phyloP scores from a whole-genome alignment of 1,284 basidiomycete genomes.

The Sanguinoderma infundibulare region DNA sequence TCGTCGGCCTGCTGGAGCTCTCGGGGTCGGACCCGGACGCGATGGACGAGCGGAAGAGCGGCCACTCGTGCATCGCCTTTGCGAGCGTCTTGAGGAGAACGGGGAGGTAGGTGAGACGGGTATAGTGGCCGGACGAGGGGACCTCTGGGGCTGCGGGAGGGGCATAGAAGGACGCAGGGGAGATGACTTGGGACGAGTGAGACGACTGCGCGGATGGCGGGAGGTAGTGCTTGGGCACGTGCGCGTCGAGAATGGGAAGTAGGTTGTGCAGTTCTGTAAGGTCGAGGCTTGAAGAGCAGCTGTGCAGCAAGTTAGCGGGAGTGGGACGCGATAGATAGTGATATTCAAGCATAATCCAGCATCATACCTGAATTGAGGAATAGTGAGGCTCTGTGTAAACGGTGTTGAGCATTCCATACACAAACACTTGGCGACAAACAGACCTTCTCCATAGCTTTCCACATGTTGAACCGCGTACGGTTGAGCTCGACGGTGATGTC shows the following conservation, averaged over 20 bases:
- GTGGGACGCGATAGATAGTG: too few species aligned
- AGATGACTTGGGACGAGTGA: constrained; percentile 43
- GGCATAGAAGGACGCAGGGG: constrained; percentile 51
- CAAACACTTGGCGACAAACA: constrained; percentile 8
- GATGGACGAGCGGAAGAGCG: constrained; percentile 80
- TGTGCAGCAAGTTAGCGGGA: constrained; percentile 27
- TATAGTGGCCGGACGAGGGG: constrained; percentile 55
- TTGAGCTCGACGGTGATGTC: constrained; percentile 74
- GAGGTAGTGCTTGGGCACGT: constrained; percentile 72
- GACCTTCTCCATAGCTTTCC: constrained; percentile 84
- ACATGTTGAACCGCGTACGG: constrained; percentile 84
- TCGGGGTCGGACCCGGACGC: constrained; percentile 36
- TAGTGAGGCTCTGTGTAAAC: constrained; percentile 71
- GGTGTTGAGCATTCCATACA: background rate
- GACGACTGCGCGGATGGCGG: constrained; percentile 38
- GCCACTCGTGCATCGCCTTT: constrained; percentile 83
- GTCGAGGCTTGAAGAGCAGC: constrained; percentile 84
- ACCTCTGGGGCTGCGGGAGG: constrained; percentile 44
- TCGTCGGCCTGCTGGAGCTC: constrained; percentile 52
- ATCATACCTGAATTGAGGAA: constrained; percentile 48
- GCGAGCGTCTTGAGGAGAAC: constrained; percentile 87
- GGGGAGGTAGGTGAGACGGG: constrained; percentile 81
- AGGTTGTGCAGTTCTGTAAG: constrained; percentile 79
- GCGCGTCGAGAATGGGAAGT: constrained; percentile 69
- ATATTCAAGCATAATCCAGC: too few species aligned